Percentiles rank a stretch among this genome's conserved stretches.
Conservation (phyloP, 192 early-diverging fungal genomes). For the Gaertneriomyces sp. region DNA sequence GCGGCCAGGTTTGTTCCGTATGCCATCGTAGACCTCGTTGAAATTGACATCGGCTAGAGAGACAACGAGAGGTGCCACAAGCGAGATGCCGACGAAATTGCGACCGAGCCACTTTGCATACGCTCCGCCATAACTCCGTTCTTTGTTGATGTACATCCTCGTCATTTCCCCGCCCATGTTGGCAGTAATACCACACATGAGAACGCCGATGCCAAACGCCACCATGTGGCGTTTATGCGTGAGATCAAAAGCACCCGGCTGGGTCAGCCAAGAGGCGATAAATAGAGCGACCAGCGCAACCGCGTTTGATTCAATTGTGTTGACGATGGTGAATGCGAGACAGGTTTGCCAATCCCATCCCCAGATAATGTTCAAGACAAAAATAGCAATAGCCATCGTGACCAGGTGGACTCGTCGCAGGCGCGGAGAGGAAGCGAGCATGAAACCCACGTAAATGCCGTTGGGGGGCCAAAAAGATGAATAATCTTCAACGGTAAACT, state of each 20-base stretch:
- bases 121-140: not conserved
- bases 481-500: conserved; percentile 10
- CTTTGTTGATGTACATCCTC: not conserved
- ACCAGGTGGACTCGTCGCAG: conserved; percentile 4
- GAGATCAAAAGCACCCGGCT: conserved; percentile 3
- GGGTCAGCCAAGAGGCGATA: not conserved
- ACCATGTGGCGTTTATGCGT: conserved; percentile 4
- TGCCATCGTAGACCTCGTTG: not conserved
- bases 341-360: not conserved
- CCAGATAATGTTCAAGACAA: conserved; percentile 1
- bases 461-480: conserved; percentile 19
- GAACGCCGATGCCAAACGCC: conserved; percentile 4
- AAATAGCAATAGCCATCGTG: conserved; percentile 2
- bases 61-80: not conserved
- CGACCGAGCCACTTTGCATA: conserved; percentile 8
- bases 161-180: not conserved
- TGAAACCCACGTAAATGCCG: conserved; percentile 13
- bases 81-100: conserved; percentile 11
- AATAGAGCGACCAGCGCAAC: not conserved
- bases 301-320: not conserved
- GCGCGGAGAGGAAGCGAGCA: conserved; percentile 3
- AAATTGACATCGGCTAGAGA: not conserved
- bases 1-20: not conserved
- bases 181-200: conserved; percentile 4
- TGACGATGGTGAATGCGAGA: not conserved